Conservation (phyloP, 768 basidiomycete species). For the Amylocystis lapponica region DNA sequence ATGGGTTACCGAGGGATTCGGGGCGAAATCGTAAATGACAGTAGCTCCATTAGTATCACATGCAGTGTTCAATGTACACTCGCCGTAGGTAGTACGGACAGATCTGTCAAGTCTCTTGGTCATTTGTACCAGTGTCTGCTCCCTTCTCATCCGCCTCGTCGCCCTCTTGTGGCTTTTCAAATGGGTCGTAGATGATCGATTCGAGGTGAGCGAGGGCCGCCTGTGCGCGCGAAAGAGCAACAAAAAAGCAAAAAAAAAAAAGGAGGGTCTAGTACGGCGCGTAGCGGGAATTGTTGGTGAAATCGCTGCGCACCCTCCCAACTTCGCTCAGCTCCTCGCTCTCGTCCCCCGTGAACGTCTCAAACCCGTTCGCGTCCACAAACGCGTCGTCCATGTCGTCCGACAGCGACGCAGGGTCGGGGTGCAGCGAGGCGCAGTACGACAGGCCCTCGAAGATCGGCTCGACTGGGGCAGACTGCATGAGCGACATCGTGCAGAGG, state of each 20-base stretch:
- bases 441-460: constrained; percentile 85
- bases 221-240: constrained; percentile 35
- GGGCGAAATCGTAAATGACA: neutral
- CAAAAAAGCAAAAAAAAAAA: constrained; percentile 16
- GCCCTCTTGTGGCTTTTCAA: constrained; percentile 14
- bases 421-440: constrained; percentile 77
- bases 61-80: neutral
- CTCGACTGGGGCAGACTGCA: constrained; percentile 52
- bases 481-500: neutral
- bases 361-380: constrained; percentile 40
- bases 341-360: constrained; percentile 54
- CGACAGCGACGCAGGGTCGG: constrained; percentile 55
- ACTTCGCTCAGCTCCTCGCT: constrained; percentile 77
- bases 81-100: too few species aligned
- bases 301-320: constrained; percentile 93
- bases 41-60: neutral
- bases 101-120: neutral
- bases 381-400: constrained; percentile 44
- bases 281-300: constrained; percentile 69
- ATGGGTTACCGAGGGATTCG: constrained; percentile 9
- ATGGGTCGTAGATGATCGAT: constrained; percentile 67
- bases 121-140: neutral
- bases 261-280: constrained; percentile 72
- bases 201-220: constrained; percentile 80
- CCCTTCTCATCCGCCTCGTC: constrained; percentile 11